Evolutionary conservation across 306 rosid species (phyloP).

Genomic region (Prunus salicina): DNA sequence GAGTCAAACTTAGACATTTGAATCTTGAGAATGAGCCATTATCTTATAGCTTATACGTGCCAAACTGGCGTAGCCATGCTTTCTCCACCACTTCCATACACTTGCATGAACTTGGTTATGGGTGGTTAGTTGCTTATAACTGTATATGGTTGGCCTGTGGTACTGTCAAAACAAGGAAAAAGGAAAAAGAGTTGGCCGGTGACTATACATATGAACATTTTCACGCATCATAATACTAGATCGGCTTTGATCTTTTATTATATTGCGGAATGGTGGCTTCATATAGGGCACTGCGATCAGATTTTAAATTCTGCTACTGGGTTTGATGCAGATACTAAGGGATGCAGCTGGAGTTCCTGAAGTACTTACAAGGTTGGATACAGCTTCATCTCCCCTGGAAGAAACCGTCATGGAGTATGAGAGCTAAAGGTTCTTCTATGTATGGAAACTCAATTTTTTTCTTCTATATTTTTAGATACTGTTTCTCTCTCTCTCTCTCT

Average conservation of each 20-base stretch:
- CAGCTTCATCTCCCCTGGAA: conserved; percentile 47
- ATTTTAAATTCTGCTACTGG: conserved; percentile 13
- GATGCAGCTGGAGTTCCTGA: conserved; percentile 84
- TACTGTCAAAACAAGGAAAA: no score
- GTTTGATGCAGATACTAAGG: conserved; percentile 70
- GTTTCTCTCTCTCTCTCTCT: no score
- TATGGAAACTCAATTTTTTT: conserved; percentile 21
- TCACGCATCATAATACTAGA: neutral
- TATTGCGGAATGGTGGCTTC: neutral
- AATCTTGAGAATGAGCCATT: neutral
- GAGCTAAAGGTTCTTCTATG: conserved; percentile 49
- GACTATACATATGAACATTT: no score
- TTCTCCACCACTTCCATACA: no score
- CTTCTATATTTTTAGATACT: conserved; percentile 15
- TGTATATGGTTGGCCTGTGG: neutral
- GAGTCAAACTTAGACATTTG: neutral
- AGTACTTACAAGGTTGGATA: conserved; percentile 81
- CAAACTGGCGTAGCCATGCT: no score
- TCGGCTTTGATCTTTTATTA: neutral
- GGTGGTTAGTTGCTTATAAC: neutral
- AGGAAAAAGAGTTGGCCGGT: no score
- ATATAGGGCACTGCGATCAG: neutral
- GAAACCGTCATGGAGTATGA: conserved; percentile 62
- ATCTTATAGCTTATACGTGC: no score
- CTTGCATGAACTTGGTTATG: neutral